phyloP scores from a whole-genome alignment of 2,329 filamentous ascomycete species.

The Aspergillus sp. region DNA sequence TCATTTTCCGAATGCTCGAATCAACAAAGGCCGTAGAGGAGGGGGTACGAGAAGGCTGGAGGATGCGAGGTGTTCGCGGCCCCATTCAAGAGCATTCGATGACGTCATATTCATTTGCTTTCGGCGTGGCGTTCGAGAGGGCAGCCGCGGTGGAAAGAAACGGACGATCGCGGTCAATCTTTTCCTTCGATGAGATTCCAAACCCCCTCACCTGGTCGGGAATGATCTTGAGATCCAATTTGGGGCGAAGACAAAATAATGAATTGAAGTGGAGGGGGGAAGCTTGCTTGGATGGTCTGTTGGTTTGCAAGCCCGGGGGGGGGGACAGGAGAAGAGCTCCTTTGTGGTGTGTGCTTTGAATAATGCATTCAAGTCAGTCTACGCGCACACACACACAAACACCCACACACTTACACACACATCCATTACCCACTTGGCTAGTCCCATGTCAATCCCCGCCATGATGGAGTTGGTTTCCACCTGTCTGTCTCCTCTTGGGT shows the following conservation, averaged over 20 bases:
- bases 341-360: neutral
- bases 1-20: neutral
- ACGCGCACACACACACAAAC: too few species aligned
- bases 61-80: neutral
- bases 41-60: neutral
- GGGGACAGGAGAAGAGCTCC: neutral
- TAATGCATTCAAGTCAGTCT: neutral
- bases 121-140: neutral
- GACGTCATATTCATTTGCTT: conserved; percentile 2
- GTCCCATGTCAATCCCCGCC: neutral
- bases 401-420: neutral
- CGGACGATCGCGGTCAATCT: neutral
- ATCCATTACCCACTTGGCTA: neutral
- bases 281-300: too few species aligned
- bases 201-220: neutral
- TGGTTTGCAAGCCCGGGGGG: too few species aligned
- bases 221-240: neutral
- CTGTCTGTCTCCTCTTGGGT: neutral
- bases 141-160: neutral
- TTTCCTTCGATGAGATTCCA: neutral
- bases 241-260: neutral
- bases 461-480: neutral
- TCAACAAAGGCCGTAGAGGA: neutral
- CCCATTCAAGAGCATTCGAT: neutral
- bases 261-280: neutral